Conservation (phyloP, 1,139 yeast species). For the Magnusiomyces paraingens region DNA sequence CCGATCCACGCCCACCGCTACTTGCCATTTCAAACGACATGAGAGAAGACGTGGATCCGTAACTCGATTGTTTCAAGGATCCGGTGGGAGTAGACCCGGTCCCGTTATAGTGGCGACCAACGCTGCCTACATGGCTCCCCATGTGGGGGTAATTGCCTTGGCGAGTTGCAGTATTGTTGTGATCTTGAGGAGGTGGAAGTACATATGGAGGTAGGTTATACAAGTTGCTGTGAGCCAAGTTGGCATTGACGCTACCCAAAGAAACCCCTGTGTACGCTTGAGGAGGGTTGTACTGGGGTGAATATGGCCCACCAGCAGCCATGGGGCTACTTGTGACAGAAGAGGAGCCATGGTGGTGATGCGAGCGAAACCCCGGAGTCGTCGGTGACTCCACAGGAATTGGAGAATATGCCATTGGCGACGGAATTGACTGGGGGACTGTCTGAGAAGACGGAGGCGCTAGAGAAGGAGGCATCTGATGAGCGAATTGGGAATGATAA, state of each 20-base stretch:
- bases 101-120: background rate
- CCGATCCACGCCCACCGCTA: background rate
- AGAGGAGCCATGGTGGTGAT: no score
- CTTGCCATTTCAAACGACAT: slow-evolving; percentile 12
- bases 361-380: background rate
- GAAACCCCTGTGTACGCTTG: no score
- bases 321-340: no score
- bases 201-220: no score
- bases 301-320: no score
- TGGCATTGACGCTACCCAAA: no score
- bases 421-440: slow-evolving; percentile 3
- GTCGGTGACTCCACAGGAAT: background rate
- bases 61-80: slow-evolving; percentile 12
- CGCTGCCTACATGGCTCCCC: no score
- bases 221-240: no score
- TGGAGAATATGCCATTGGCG: slow-evolving; percentile 7
- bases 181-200: no score
- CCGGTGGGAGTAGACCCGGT: background rate
- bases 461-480: background rate
- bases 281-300: no score
- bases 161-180: no score
- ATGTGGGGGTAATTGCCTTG: no score
- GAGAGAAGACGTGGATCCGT: slow-evolving; percentile 16
- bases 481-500: background rate
- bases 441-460: background rate